phyloP scores from a whole-genome alignment of 805 yeast genomes.

The Myxozyma geophila region DNA sequence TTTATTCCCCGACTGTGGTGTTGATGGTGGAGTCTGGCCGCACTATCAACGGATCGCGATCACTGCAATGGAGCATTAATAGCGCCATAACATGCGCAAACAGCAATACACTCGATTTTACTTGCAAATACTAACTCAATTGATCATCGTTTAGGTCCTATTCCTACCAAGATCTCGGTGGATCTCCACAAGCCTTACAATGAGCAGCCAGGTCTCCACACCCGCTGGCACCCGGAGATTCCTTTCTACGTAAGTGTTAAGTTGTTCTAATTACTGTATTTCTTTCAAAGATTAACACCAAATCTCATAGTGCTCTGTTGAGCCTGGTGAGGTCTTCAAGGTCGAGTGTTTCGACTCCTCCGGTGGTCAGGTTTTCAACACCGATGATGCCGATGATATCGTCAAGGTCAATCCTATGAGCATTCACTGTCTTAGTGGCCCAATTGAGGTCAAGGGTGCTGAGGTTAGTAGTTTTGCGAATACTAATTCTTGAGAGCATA shows the following conservation, averaged over 20 bases:
- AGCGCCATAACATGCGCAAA: background rate
- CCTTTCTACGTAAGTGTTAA: constrained; percentile 33
- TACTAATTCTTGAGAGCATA: background rate
- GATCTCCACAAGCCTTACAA: constrained; percentile 53
- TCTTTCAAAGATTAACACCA: background rate
- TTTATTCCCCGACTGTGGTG: background rate
- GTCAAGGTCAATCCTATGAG: constrained; percentile 51
- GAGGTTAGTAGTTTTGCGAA: constrained; percentile 37
- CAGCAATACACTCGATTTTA: background rate
- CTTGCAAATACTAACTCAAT: constrained; percentile 1
- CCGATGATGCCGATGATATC: constrained; percentile 56
- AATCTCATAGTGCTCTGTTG: constrained; percentile 40
- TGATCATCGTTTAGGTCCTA: constrained; percentile 28
- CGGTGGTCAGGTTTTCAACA: constrained; percentile 56
- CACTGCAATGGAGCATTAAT: too few species aligned
- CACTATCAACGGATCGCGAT: too few species aligned
- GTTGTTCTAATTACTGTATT: background rate
- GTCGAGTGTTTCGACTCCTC: constrained; percentile 60
- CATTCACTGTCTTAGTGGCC: constrained; percentile 57
- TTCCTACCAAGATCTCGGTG: constrained; percentile 50
- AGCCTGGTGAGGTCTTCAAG: constrained; percentile 53
- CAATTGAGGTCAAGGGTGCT: constrained; percentile 52
- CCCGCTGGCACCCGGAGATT: constrained; percentile 56
- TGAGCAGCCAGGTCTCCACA: constrained; percentile 56
- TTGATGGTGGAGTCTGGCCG: background rate